Evolutionary conservation across 2,329 filamentous ascomycete species (phyloP), one percentile per base, ranked within the genome.

Genomic region (Ramularia endophylla): DNA sequence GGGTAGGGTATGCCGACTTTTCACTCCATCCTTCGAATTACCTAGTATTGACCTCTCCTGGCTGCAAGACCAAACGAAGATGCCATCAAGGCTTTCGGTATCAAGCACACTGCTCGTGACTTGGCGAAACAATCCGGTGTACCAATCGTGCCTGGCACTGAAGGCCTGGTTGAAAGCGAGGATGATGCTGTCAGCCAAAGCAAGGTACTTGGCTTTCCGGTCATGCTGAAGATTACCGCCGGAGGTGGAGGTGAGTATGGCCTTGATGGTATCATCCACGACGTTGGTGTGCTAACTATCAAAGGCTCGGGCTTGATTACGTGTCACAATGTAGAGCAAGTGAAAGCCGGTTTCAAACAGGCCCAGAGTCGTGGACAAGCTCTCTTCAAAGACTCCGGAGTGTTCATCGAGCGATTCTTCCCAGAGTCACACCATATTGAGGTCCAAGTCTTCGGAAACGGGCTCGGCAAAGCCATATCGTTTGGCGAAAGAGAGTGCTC

Each of bases 401-500:
- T 94, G 69, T 78, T 94, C 46, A 83, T 94, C 17, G 87, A 95
- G 65, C 81, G 80, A 51, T 94, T 87, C 61, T 86, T 89, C 56
- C 75, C 83, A 13, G 78, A 81, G 0, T 85, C 85, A 28, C 77
- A 86, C 42, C 88, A 95, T 59, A 85, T 95, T 43, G 88, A 95
- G 64, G 85, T 95, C 4, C 88, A 95, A 60, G 78, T 95, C 12
- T 92, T 95, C 63, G 88, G 87, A 31, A 88, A 95, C 58, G 80
- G 80, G 38, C 73, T 80, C 53, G 87, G 87, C 1, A 78, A 84
- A 58, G 87, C 83, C 12, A 81, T 94, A 8, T 81, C 84, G n/a
- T 77, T 94, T 20, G 87, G 87, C 15, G 88, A 95, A 66, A 74
- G 88, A 41, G 88, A 95, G 61, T 95, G 88, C 65, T 90, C 85